Evolutionary conservation across 371 early-diverging fungal species (phyloP).

Genomic region (Blastocladiella emersonii): DNA sequence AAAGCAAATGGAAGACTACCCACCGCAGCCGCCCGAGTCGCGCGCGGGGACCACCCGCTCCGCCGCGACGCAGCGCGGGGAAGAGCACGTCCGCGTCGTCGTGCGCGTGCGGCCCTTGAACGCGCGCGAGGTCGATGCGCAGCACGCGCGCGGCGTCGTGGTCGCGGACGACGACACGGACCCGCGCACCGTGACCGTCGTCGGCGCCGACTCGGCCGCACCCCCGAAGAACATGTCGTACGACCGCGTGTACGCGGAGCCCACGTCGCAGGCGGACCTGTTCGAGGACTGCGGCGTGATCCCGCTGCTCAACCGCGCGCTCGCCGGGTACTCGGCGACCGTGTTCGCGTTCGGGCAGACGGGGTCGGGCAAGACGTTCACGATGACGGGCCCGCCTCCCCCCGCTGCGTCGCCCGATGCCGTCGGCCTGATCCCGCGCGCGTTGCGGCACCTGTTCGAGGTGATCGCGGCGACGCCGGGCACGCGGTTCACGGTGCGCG

Average conservation of each 20-base stretch:
- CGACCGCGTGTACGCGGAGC: constrained; percentile 17
- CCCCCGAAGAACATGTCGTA: constrained; percentile 19
- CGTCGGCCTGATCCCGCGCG: constrained; percentile 31
- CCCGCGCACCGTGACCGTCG: not conserved
- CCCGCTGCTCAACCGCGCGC: constrained; percentile 20
- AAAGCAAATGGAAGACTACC: too few species aligned
- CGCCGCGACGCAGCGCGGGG: not conserved
- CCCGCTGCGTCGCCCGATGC: constrained; percentile 8
- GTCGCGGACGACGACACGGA: not conserved
- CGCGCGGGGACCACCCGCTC: not conserved
- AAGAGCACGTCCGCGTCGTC: constrained; percentile 3
- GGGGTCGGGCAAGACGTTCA: constrained; percentile 53
- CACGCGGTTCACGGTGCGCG: constrained; percentile 15
- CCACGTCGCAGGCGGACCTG: constrained; percentile 15
- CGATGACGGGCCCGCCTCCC: constrained; percentile 36
- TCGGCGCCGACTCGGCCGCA: too few species aligned
- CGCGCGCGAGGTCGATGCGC: not conserved
- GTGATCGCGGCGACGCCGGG: constrained; percentile 4
- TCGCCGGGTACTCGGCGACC: constrained; percentile 34
- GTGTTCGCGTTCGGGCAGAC: constrained; percentile 52
- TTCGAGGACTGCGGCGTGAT: constrained; percentile 28
- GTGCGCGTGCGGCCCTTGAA: not conserved
- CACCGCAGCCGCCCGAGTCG: too few species aligned
- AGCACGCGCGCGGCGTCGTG: not conserved
- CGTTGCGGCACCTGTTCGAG: constrained; percentile 24